Conservation (phyloP, 139 green algal genomes). For the Limnomonas spitsbergensis region DNA sequence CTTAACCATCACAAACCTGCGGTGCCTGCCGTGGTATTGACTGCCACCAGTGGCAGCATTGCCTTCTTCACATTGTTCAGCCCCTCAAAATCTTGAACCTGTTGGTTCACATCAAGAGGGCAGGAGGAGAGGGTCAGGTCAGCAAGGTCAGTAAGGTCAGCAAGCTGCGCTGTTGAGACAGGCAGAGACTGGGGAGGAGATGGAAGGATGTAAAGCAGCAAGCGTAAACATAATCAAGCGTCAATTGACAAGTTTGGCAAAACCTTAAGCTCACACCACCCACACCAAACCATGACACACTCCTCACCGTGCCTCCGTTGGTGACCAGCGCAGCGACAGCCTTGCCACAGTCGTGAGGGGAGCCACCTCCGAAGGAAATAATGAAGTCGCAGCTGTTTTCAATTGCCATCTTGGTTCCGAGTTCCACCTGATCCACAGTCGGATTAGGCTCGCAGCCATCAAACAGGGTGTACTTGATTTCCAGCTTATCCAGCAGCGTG, state of each 20-base stretch:
- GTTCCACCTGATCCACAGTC: not conserved
- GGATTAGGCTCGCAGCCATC: not conserved
- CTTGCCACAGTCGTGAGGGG: not conserved
- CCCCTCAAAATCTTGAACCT: not conserved
- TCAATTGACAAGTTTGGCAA: too few species aligned
- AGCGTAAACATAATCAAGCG: too few species aligned
- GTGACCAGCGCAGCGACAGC: not conserved
- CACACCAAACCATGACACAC: too few species aligned
- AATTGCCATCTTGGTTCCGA: not conserved
- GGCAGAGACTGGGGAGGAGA: too few species aligned
- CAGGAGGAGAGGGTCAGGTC: too few species aligned
- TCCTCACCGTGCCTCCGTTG: not conserved
- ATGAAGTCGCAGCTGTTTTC: not conserved
- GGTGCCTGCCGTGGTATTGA: not conserved
- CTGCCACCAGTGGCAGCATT: not conserved
- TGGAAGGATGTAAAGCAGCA: too few species aligned
- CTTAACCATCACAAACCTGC: too few species aligned
- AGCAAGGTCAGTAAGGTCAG: too few species aligned
- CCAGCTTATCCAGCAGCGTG: not conserved
- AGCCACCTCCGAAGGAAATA: not conserved
- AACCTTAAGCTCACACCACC: too few species aligned
- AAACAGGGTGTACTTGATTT: slow-evolving; percentile 2
- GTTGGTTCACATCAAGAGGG: too few species aligned
- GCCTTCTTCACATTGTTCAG: slow-evolving; percentile 6
- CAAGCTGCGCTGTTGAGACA: too few species aligned